A percentile compares a stretch with the other conserved stretches of the same genome.
These are phyloP conservation scores for Aleurites moluccanus DNA, from an alignment of 441 rosid genomes.

Conservation along the genomic window DNA sequence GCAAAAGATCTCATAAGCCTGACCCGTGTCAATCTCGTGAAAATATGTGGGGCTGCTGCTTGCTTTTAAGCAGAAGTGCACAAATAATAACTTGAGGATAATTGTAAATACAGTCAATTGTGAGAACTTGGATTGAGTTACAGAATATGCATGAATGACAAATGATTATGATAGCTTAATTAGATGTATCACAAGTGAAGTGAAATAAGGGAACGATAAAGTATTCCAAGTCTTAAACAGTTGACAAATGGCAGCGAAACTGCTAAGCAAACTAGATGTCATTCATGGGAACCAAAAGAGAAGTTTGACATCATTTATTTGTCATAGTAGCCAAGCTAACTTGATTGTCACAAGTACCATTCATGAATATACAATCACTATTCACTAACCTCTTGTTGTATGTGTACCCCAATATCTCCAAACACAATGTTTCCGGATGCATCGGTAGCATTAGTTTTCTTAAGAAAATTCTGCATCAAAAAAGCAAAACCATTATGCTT, in stretches of 20 bases:
- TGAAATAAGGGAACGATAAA: not conserved
- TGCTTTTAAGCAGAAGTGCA: not conserved
- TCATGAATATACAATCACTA: conserved; percentile 12
- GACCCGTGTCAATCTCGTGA: not conserved
- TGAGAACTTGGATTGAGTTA: not conserved
- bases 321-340: not conserved
- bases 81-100: not conserved
- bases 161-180: not conserved
- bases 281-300: not conserved
- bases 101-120: not conserved
- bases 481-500: conserved; percentile 22
- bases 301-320: not conserved
- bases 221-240: not conserved
- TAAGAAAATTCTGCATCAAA: conserved; percentile 58
- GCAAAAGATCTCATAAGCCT: conserved; percentile 2
- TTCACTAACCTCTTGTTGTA: conserved; percentile 89
- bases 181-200: not conserved
- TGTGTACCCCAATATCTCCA: conserved; percentile 83
- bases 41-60: not conserved
- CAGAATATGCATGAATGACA: not conserved
- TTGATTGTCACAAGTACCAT: not conserved
- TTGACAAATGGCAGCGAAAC: not conserved
- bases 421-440: conserved; percentile 88
- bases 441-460: conserved; percentile 88
- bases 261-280: not conserved